phyloP scores from a whole-genome alignment of 805 yeast species.

The Komagataella kurtzmanii region DNA sequence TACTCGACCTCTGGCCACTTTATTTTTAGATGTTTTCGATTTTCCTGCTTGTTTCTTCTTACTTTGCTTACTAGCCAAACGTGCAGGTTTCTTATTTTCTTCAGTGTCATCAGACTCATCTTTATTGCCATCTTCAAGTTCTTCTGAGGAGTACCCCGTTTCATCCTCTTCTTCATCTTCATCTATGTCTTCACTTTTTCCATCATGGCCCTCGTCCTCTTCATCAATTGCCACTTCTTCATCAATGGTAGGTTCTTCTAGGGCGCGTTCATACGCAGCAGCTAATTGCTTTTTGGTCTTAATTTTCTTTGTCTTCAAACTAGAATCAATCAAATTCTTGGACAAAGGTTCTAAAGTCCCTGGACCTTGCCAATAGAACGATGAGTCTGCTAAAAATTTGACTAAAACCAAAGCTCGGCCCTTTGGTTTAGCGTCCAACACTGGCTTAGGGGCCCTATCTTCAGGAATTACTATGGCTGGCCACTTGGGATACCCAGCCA shows the following conservation, averaged over 20 bases:
- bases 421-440: constrained; percentile 21
- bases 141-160: constrained; percentile 2
- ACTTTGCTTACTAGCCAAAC: constrained; percentile 2
- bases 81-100: constrained; percentile 1
- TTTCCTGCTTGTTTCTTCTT: constrained; percentile 1
- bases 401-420: constrained; percentile 1
- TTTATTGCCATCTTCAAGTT: constrained; percentile 3
- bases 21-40: constrained; percentile 1
- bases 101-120: background rate
- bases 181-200: constrained; percentile 1
- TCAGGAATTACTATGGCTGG: constrained; percentile 30
- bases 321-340: constrained; percentile 1
- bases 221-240: constrained; percentile 1
- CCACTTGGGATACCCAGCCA: constrained; percentile 33
- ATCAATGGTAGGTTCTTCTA: constrained; percentile 2
- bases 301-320: background rate
- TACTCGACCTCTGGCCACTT: background rate
- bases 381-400: constrained; percentile 18
- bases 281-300: constrained; percentile 6
- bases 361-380: constrained; percentile 28
- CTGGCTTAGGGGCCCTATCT: constrained; percentile 12
- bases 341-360: constrained; percentile 6
- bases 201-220: constrained; percentile 1
- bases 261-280: constrained; percentile 5
- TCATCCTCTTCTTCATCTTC: constrained; percentile 8